A percentile compares a stretch with the other conserved stretches of the same genome.
These are phyloP conservation scores for Elsinoe fawcettii DNA, from an alignment of 2,329 filamentous ascomycete genomes.

Conservation along the genomic window DNA sequence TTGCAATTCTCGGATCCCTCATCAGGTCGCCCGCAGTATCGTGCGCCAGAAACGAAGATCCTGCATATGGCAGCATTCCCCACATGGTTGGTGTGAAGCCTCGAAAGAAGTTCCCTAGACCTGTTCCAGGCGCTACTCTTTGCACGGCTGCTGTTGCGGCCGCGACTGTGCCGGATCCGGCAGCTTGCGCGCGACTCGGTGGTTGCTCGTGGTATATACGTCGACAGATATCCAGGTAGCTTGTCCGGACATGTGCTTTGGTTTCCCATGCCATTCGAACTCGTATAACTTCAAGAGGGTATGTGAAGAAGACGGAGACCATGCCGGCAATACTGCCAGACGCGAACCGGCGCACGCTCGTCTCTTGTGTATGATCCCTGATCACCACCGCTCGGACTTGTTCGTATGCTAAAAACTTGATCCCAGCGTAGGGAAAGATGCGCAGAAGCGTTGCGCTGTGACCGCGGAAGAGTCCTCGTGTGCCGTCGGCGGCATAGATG, in stretches of 20 bases:
- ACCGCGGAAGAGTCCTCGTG: conserved; percentile 75
- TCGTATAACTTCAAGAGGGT: conserved; percentile 85
- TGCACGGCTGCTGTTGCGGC: conserved; percentile 41
- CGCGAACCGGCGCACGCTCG: conserved; percentile 64
- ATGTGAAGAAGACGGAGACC: conserved; percentile 91
- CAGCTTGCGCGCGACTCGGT: conserved; percentile 23
- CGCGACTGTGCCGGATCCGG: conserved; percentile 36
- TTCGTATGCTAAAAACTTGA: conserved; percentile 97
- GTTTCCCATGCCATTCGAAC: conserved; percentile 95
- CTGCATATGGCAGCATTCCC: conserved; percentile 95
- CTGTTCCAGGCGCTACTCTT: conserved; percentile 53
- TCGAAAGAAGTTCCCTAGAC: conserved; percentile 85
- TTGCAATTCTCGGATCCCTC: conserved; percentile 57
- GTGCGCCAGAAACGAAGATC: conserved; percentile 90
- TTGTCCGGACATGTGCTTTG: conserved; percentile 61
- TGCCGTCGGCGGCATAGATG: conserved; percentile 70
- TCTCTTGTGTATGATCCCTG: conserved; percentile 64
- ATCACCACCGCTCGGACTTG: conserved; percentile 82
- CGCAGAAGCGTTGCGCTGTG: conserved; percentile 89
- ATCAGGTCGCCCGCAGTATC: conserved; percentile 82
- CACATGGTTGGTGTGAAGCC: conserved; percentile 84
- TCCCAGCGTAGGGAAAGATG: conserved; percentile 94
- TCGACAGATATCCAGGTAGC: conserved; percentile 66
- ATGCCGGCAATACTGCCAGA: conserved; percentile 72
- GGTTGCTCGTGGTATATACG: conserved; percentile 77